A percentile compares a stretch with the other conserved stretches of the same genome.
Conservation (phyloP, 192 early-diverging fungal genomes). For the Coemansia pectinata region DNA sequence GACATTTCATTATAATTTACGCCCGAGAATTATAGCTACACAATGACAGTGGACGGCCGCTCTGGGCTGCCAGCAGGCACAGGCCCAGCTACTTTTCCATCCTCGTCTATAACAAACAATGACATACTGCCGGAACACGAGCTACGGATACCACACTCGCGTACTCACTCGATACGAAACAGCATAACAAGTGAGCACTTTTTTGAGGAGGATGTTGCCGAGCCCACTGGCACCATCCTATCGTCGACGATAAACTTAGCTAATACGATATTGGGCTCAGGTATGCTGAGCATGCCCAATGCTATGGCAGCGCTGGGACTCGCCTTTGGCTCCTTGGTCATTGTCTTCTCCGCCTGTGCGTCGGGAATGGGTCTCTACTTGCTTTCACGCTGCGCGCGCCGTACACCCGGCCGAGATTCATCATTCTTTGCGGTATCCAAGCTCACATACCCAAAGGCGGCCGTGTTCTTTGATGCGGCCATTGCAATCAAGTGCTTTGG, state of each 20-base stretch:
- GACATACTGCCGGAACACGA: constrained; percentile 2
- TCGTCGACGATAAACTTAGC: constrained; percentile 81
- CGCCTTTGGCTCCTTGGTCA: constrained; percentile 75
- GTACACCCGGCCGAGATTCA: constrained; percentile 71
- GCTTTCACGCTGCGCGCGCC: constrained; percentile 73
- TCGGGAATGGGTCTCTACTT: constrained; percentile 86
- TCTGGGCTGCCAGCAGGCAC: background rate
- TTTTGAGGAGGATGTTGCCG: constrained; percentile 36
- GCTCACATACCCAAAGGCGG: constrained; percentile 88
- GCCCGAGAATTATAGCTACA: background rate
- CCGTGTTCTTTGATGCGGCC: constrained; percentile 89
- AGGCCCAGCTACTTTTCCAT: background rate
- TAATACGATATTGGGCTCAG: constrained; percentile 96
- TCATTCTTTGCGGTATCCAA: constrained; percentile 91
- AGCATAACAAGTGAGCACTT: constrained; percentile 21
- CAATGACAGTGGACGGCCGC: background rate
- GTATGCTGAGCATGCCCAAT: constrained; percentile 96
- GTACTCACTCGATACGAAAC: constrained; percentile 21
- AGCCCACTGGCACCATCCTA: constrained; percentile 63
- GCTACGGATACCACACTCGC: constrained; percentile 13
- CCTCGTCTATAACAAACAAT: background rate
- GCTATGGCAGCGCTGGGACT: constrained; percentile 87
- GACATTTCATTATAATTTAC: background rate
- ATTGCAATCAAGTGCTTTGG: constrained; percentile 99
- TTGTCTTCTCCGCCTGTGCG: constrained; percentile 71